Base-by-base conservation (phyloP, 2,329 filamentous ascomycete genomes). In the Fusarium protoensiforme region DNA sequence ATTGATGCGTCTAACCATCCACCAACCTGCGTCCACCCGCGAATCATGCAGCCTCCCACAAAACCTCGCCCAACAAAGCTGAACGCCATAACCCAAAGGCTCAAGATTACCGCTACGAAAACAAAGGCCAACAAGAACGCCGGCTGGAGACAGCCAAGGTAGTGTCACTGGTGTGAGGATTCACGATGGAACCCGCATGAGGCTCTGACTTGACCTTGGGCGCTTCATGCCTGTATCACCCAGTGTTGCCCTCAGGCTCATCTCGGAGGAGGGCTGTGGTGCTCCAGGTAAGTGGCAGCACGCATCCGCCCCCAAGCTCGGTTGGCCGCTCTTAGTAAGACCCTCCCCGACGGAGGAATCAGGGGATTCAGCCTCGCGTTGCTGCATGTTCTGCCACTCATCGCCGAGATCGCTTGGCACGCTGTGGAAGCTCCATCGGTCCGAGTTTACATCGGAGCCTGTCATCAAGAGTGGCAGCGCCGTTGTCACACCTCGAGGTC, bases 361-460 rank as follows among this genome's bases (percentile, higher is more conserved):
- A 7, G 43, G 24, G 38, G 43, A 57, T 31, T 56, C 59, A 20
- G 60, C 41, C 27, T 65, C 67, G 20, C 58, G 68, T n/a, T 24
- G 36, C 27, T 64, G 57, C 14, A 79, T 68, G 38, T 72, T 61
- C 31, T 74, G 68, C 75, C 73, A 79, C 24, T 60, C 63, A 33
- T 57, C 70, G 41, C 61, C 61, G 11, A 68, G 53, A 58, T 71
- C 69, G 39, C 59, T 68, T 22, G 61, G 67, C 24, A 64, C 67
- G 61, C 61, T 72, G 64, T 36, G 43, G n/a, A 64, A 46, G 48
- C 61, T 72, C n/a, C 43, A 59, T n/a, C 59, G 35, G 13, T 46
- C 27, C 27, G 63, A 27, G 22, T 31, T 46, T 31, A 61, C 46
- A 51, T 36, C 33, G 27, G 35, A 62, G 14, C 62, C 57, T 29